Base-by-base conservation (phyloP, 768 basidiomycete species). In the Piloderma croceum region DNA sequence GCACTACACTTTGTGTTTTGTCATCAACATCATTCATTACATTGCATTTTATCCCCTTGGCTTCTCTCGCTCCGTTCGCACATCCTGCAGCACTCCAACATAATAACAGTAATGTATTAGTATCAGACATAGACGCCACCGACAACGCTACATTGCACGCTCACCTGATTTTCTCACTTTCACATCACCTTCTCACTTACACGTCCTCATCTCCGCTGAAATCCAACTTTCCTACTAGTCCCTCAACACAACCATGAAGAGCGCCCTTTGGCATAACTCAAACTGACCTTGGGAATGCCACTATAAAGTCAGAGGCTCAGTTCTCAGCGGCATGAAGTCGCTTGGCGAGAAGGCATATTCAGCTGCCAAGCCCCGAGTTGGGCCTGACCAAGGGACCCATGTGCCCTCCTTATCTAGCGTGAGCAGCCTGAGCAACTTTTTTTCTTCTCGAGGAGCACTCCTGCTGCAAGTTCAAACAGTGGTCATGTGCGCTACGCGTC, bases 401-500 rank as follows among this genome's bases (percentile, higher is more conserved):
- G 44, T 52, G 46, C 42, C 45, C 45, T 47, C 54, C n/a, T n/a
- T n/a, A 49, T 40, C 42, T 12, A 41, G 56, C 38, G 47, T 48
- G 24, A 52, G 52, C 31, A 62, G 54, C 25, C 44, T 58, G 20
- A 48, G 59, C 15, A 60, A 59, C 36, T 55, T 65, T 51, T 73
- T n/a, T n/a, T 78, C 50, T 79, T 79, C 52, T 83, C 81, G 36
- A 64, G 73, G 56, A 82, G 80, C 50, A 79, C 81, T 1, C 82
- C 82, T 6, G 72, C 70, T 31, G 62, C n/a, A n/a, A n/a, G n/a
- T n/a, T n/a, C n/a, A n/a, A n/a, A 63, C 24, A 63, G 49, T 9
- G 41, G 44, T 31, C 42, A 49, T 3, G 51, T 50, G 17, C 47
- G 50, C 50, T 31, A 49, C 50, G 19, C 48, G 52, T 31, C 41